Evolutionary conservation across 805 yeast species (phyloP).

Genomic region (Tetrapisispora namnaoensis): DNA sequence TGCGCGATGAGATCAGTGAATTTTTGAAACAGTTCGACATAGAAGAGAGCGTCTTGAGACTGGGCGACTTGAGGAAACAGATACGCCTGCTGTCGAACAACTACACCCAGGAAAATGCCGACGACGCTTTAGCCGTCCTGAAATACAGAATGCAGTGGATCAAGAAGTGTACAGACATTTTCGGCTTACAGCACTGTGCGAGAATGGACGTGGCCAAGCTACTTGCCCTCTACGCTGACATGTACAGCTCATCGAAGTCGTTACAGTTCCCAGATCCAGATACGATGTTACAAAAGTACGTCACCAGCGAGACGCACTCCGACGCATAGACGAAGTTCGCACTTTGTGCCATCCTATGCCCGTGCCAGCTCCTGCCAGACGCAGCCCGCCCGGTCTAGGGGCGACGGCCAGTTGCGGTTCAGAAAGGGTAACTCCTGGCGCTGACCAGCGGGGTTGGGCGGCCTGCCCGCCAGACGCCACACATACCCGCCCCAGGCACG

Average conservation of each 20-base stretch:
- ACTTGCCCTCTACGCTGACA: constrained; percentile 12
- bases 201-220: constrained; percentile 16
- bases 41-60: constrained; percentile 15
- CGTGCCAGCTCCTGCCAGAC: no score
- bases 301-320: no score
- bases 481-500: no score
- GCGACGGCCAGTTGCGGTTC: no score
- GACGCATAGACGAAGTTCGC: no score
- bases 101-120: neutral
- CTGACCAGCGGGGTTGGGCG: no score
- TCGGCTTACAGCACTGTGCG: constrained; percentile 23
- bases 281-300: constrained; percentile 5
- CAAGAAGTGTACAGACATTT: constrained; percentile 22
- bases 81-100: constrained; percentile 12
- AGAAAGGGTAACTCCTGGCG: no score
- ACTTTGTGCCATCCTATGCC: no score
- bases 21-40: constrained; percentile 14
- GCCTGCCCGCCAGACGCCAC: no score
- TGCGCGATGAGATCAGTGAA: constrained; percentile 20
- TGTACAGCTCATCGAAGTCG: constrained; percentile 11
- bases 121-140: constrained; percentile 6
- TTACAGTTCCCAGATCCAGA: constrained; percentile 10
- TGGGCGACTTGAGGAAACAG: constrained; percentile 18
- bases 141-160: constrained; percentile 28
- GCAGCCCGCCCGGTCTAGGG: no score